Evolutionary conservation across 1,139 yeast species (phyloP), one percentile per base, ranked within the genome.

Genomic region (Nakaseomyces sp.): DNA sequence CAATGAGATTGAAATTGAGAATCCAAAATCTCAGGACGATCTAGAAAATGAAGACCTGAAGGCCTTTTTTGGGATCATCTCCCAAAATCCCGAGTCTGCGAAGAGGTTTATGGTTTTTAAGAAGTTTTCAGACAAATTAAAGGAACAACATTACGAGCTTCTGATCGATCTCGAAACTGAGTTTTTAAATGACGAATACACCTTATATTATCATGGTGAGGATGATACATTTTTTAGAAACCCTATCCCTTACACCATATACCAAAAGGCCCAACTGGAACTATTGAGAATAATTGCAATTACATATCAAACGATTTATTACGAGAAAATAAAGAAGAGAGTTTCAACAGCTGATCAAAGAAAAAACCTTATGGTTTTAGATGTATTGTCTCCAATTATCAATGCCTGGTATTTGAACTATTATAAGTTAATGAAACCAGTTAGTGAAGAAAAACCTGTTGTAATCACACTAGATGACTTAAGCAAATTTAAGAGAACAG

Each of bases 301-400:
- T 43, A 93, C 94, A 26, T 88, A 86, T 61, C 94, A 87, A 56
- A 79, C 91, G 1, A 68, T 89, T 18, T 88, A 88, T 61, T 82
- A 81, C 22, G 74, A 73, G 47, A 75, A 76, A 52, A 78, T 81
- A 1, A 79, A 74, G 51, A 43, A 48, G 31, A 50, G 49, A 31
- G 30, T 50, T 26, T 43, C 48, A 7, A 40, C 52, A 1, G 50
- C 46, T 35, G 71, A 75, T 25, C 82, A 81, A 63, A 66, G 84
- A 55, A 80, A 82, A 61, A 82, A 81, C 55, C 66, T 89, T 40
- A 77, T 89, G 0, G 74, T 87, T 10, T 68, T 89, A 51, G 77
- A 77, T 47, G 76, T 87, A 39, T 69, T 89, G 47, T 75, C 86
- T 10, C 93, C 95, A 1, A 72, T 86, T 49, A 69, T 88, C 46